Percentiles rank a stretch among this genome's conserved stretches.
Conservation (phyloP, 768 basidiomycete genomes). For the Collybia sordida region DNA sequence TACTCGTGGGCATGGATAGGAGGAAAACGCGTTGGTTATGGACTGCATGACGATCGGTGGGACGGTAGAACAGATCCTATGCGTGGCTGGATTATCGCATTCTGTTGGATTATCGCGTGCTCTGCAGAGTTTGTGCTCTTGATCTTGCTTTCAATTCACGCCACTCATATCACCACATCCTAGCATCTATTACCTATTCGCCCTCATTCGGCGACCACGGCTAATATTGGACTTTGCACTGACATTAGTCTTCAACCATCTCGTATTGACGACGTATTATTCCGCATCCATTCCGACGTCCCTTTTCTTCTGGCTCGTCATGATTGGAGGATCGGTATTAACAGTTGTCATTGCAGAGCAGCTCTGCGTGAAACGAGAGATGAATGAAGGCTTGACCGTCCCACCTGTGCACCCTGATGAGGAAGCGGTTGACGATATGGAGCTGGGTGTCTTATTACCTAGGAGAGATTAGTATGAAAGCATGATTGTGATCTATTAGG, state of each 20-base stretch:
- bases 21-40: conserved; percentile 70
- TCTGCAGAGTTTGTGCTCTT: conserved; percentile 71
- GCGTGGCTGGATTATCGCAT: conserved; percentile 89
- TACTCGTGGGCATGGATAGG: conserved; percentile 80
- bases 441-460: conserved; percentile 43
- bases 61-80: conserved; percentile 72
- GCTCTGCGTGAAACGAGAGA: conserved; percentile 86
- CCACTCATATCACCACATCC: conserved; percentile 14
- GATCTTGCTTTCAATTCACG: background rate
- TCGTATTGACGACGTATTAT: conserved; percentile 93
- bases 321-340: conserved; percentile 66
- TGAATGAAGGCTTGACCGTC: conserved; percentile 78
- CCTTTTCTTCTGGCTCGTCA: conserved; percentile 87
- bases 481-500: conserved; percentile 4
- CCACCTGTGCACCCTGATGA: conserved; percentile 47
- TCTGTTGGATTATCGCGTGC: conserved; percentile 83
- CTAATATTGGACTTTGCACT: conserved; percentile 93
- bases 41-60: conserved; percentile 54
- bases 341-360: conserved; percentile 88
- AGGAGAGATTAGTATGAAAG: conserved; percentile 34
- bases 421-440: conserved; percentile 61
- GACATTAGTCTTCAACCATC: conserved; percentile 88
- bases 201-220: conserved; percentile 86
- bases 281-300: conserved; percentile 82
- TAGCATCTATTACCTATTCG: conserved; percentile 80